phyloP scores from a whole-genome alignment of 169 alveolate genomes.

The Eimeria acervulina region DNA sequence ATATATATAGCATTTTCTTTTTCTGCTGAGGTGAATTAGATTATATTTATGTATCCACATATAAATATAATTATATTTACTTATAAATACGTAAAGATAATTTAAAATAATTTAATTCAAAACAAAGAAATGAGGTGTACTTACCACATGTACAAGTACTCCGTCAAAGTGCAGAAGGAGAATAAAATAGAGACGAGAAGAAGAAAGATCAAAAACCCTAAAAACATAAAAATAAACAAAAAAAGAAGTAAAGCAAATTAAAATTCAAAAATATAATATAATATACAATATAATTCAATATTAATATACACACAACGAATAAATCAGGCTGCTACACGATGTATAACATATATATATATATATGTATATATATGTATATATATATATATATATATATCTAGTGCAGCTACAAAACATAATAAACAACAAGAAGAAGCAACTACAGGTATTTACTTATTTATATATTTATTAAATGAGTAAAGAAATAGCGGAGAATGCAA shows the following conservation, averaged over 20 bases:
- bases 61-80: neutral
- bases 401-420: too few species aligned
- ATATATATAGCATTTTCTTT: too few species aligned
- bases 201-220: slow-evolving; percentile 31
- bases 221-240: too few species aligned
- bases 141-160: slow-evolving; percentile 55
- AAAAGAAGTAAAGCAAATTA: too few species aligned
- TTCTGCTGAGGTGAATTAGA: neutral
- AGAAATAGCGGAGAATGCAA: too few species aligned
- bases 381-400: too few species aligned
- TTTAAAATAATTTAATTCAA: too few species aligned
- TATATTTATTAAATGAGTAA: neutral
- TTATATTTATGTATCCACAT: neutral
- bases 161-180: slow-evolving; percentile 2
- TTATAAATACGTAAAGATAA: too few species aligned
- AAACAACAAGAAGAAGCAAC: too few species aligned
- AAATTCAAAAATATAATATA: neutral
- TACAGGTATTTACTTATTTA: neutral
- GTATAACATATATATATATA: too few species aligned
- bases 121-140: too few species aligned
- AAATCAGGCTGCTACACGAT: neutral
- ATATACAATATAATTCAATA: neutral
- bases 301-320: neutral
- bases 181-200: slow-evolving; percentile 13
- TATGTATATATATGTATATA: too few species aligned